Evolutionary conservation across 495 filamentous ascomycete genomes (phyloP).

Genomic region (Chaetomidium leptoderma): DNA sequence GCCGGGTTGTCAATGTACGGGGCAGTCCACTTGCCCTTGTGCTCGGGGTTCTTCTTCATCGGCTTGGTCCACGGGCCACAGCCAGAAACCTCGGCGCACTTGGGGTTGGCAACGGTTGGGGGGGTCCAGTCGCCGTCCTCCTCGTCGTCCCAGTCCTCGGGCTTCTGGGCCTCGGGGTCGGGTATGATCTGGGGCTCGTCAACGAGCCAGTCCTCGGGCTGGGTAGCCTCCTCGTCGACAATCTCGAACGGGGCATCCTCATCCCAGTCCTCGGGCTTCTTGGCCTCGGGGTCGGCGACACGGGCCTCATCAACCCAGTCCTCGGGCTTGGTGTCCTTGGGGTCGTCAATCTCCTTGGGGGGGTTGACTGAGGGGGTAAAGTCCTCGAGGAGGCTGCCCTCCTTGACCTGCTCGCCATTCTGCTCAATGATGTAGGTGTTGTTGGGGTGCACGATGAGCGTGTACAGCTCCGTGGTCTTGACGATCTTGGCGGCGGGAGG

Average conservation of each 20-base stretch:
- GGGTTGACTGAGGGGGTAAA: conserved; percentile 94
- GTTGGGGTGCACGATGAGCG: conserved; percentile 90
- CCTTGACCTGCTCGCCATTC: conserved; percentile 79
- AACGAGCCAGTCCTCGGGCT: conserved; percentile 95
- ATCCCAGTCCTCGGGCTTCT: conserved; percentile 98
- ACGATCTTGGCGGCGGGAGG: conserved; percentile 79
- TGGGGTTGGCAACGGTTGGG: conserved; percentile 91
- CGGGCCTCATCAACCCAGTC: conserved; percentile 92
- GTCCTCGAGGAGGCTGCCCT: conserved; percentile 89
- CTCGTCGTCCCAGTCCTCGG: conserved; percentile 99
- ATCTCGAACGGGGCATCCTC: conserved; percentile 97
- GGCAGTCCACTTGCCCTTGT: conserved; percentile 98
- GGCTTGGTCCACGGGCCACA: conserved; percentile 92
- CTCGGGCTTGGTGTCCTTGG: conserved; percentile 89
- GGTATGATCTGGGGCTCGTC: conserved; percentile 80
- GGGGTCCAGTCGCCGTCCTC: conserved; percentile 98
- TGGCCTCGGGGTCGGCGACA: conserved; percentile 89
- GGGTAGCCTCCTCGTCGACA: conserved; percentile 83
- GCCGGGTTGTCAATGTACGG: conserved; percentile 95
- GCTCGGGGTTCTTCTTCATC: conserved; percentile 90
- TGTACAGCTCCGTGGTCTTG: conserved; percentile 92
- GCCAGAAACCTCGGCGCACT: conserved; percentile 89
- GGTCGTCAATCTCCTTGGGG: conserved; percentile 91
- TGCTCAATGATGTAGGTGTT: conserved; percentile 90
- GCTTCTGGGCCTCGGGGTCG: conserved; percentile 97